Evolutionary conservation across 345 rosid genomes (phyloP).

Genomic region (rapeseed (Brassica napus)): DNA sequence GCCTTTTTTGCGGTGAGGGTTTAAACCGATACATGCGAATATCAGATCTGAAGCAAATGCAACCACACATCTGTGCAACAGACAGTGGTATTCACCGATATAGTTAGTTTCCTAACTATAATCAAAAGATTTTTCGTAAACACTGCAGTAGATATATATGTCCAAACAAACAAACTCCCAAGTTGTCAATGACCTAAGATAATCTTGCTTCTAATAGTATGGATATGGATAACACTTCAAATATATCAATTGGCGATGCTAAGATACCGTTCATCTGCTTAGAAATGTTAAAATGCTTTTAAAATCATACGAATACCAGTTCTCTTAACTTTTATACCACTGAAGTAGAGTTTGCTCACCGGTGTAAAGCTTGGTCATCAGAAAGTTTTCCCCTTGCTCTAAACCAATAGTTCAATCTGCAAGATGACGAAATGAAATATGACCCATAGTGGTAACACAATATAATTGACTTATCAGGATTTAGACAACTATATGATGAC

Average conservation of each 20-base stretch:
- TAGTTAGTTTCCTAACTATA: constrained; percentile 2
- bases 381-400: constrained; percentile 85
- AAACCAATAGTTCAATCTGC: constrained; percentile 88
- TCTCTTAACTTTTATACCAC: background rate
- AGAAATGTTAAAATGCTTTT: background rate
- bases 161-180: background rate
- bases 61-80: constrained; percentile 75
- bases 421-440: background rate
- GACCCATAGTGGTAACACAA: background rate
- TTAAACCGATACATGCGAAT: constrained; percentile 66
- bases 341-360: constrained; percentile 47
- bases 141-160: background rate
- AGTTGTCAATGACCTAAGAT: background rate
- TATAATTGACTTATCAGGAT: background rate
- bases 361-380: constrained; percentile 88
- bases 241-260: background rate
- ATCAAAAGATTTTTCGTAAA: background rate
- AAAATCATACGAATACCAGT: background rate
- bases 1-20: constrained; percentile 76
- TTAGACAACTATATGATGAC: constrained; percentile 39
- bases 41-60: constrained; percentile 87
- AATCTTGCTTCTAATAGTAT: background rate
- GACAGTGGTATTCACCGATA: background rate
- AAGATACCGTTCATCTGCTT: background rate
- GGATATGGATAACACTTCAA: background rate